Evolutionary conservation across 495 filamentous ascomycete genomes (phyloP), one percentile per base, ranked within the genome.

Genomic region (Lasiosphaeria hispida): DNA sequence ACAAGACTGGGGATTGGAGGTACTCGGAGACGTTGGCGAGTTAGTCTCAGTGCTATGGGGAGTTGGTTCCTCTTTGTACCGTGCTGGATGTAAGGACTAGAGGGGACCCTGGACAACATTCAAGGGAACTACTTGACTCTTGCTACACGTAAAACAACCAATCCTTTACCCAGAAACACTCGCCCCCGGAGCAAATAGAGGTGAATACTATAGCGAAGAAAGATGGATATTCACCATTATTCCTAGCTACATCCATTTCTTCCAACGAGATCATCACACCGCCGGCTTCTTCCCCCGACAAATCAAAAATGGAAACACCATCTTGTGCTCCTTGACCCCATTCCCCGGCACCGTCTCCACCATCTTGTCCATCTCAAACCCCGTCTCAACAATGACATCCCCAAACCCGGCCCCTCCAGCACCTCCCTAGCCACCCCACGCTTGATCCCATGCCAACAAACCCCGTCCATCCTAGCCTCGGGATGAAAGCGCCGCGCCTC

Each of bases 231-330:
- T n/a, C n/a, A n/a, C n/a, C n/a, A n/a, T n/a, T n/a, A n/a, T n/a
- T 43, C 14, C 14, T 10, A 7, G 14, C 41, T 43, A 4, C 6
- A 14, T n/a, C 7, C n/a, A n/a, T n/a, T n/a, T 2, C 7, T 19
- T 4, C 45, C 10, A 3, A 39, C 5, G 7, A 17, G 1, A 14
- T 9, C 34, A 6, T 44, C 41, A 44, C 41, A 17, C 2, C 0
- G 7, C 7, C 34, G 50, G 52, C 44, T 48, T 69, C 52, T 5
- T 60, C 7, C 79, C 80, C 53, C 74, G 60, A 56, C 80, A 82
- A 37, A 82, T 63, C 56, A 84, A 57, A 62, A 83, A 83, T 0
- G 80, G 80, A 66, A 84, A 82, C 7, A 63, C 66, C 68, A 75
- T 58, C 36, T 41, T 35, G 37, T 60, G 58, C 30, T 59, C 67